These are phyloP conservation scores for Colletotrichum sp. DNA, from an alignment of 2,329 filamentous ascomycete species.

Conservation along the genomic window DNA sequence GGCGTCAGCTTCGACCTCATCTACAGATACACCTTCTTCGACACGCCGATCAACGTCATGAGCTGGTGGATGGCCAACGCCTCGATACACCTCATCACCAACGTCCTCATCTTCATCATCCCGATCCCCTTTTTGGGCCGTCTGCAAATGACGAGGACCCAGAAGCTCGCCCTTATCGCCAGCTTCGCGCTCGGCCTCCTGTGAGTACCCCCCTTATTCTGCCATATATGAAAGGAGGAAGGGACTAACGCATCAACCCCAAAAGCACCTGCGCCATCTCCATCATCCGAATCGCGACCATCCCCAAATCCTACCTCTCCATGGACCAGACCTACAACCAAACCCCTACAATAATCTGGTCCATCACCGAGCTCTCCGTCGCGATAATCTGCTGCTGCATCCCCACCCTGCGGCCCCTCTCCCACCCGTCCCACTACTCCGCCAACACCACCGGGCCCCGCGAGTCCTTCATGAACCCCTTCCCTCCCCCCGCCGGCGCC, in stretches of 20 bases:
- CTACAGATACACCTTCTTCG: not conserved
- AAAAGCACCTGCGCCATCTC: slow-evolving; percentile 12
- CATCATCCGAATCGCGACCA: slow-evolving; percentile 33
- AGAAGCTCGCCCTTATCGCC: slow-evolving; percentile 12
- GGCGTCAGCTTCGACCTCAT: not conserved
- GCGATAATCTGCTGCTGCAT: slow-evolving; percentile 44
- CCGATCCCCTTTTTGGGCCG: slow-evolving; percentile 13
- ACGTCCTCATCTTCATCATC: slow-evolving; percentile 22
- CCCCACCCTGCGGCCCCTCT: slow-evolving; percentile 38
- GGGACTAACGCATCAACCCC: not conserved
- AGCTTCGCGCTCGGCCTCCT: slow-evolving; percentile 20
- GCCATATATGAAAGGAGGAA: too few relatives aligned
- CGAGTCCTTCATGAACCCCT: not conserved
- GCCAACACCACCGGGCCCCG: not conserved
- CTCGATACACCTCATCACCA: slow-evolving; percentile 18
- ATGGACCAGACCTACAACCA: slow-evolving; percentile 37
- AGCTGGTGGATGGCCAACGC: slow-evolving; percentile 17
- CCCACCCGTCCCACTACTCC: not conserved
- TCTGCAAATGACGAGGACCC: slow-evolving; percentile 3
- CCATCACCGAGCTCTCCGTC: slow-evolving; percentile 42
- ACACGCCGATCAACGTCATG: slow-evolving; percentile 1
- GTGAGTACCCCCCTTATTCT: not conserved
- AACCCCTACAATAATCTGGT: slow-evolving; percentile 37
- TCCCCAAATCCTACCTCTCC: slow-evolving; percentile 28
- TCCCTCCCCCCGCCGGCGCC: rapidly evolving